phyloP scores from a whole-genome alignment of 257 asterid species.

The Haberlea rhodopensis region DNA sequence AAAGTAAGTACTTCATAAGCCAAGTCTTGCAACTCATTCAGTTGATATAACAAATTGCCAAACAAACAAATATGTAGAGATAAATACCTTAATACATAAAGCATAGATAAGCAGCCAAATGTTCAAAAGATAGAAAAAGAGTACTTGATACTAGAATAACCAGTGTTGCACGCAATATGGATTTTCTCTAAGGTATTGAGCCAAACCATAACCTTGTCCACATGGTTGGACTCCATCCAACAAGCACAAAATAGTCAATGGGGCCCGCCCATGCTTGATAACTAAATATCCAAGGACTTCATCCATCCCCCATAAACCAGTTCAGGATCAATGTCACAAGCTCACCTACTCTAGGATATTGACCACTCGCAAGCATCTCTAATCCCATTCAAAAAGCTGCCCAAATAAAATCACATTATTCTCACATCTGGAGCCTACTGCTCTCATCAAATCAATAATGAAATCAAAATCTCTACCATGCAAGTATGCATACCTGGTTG shows the following conservation, averaged over 20 bases:
- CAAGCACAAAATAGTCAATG: constrained; percentile 1
- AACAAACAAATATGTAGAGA: neutral
- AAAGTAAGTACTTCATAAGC: constrained; percentile 1
- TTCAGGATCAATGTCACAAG: too few species aligned
- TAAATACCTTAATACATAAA: neutral
- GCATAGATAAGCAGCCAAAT: constrained; percentile 13
- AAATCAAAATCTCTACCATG: constrained; percentile 4
- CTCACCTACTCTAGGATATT: neutral
- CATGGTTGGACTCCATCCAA: neutral
- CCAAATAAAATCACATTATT: neutral
- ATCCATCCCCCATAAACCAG: neutral
- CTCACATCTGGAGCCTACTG: constrained; percentile 6
- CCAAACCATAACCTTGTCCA: constrained; percentile 2
- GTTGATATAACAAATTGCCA: constrained; percentile 15
- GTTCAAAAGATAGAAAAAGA: neutral
- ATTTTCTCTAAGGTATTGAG: neutral
- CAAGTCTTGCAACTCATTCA: constrained; percentile 20
- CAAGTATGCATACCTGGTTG: neutral
- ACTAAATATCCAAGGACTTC: constrained; percentile 8
- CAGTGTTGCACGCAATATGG: constrained; percentile 3
- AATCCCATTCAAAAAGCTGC: neutral
- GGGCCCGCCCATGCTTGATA: neutral
- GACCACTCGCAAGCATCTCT: constrained; percentile 3
- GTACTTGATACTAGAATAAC: constrained; percentile 9
- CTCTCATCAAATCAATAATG: neutral